A percentile compares a stretch with the other conserved stretches of the same genome.
Evolutionary conservation across 2,329 filamentous ascomycete genomes (phyloP).

Genomic region (Colletotrichum sp.): DNA sequence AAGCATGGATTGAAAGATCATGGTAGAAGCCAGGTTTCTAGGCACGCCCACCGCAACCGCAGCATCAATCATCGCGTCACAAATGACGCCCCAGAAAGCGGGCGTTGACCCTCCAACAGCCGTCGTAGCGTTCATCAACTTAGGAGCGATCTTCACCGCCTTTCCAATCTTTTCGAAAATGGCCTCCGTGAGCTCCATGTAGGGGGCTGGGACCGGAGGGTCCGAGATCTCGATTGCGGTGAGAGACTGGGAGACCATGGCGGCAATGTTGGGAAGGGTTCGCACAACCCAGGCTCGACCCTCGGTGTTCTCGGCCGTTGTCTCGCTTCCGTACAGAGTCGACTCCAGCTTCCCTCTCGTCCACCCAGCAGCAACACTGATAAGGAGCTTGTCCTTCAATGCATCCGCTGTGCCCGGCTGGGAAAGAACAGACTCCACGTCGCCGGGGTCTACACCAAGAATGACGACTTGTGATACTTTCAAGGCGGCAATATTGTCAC

Average conservation of each 20-base stretch:
- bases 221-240: conserved; percentile 35
- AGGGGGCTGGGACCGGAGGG: conserved; percentile 21
- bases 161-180: conserved; percentile 62
- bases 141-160: conserved; percentile 53
- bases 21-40: conserved; percentile 57
- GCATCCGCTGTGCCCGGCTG: conserved; percentile 41
- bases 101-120: conserved; percentile 65
- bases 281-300: conserved; percentile 31
- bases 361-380: conserved; percentile 58
- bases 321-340: conserved; percentile 35
- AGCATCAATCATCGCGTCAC: conserved; percentile 64
- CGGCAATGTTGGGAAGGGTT: conserved; percentile 40
- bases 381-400: conserved; percentile 47
- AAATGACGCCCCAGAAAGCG: conserved; percentile 63
- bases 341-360: conserved; percentile 42
- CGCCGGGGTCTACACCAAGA: conserved; percentile 50
- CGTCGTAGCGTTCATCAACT: conserved; percentile 61
- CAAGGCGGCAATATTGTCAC: conserved; percentile 38
- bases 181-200: conserved; percentile 35
- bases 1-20: conserved; percentile 65
- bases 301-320: conserved; percentile 6
- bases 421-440: conserved; percentile 41
- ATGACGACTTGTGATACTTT: conserved; percentile 45
- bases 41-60: conserved; percentile 66
- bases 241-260: conserved; percentile 34